Conservation (phyloP, 2,329 filamentous ascomycete genomes). For the Aschersonia sp. region DNA sequence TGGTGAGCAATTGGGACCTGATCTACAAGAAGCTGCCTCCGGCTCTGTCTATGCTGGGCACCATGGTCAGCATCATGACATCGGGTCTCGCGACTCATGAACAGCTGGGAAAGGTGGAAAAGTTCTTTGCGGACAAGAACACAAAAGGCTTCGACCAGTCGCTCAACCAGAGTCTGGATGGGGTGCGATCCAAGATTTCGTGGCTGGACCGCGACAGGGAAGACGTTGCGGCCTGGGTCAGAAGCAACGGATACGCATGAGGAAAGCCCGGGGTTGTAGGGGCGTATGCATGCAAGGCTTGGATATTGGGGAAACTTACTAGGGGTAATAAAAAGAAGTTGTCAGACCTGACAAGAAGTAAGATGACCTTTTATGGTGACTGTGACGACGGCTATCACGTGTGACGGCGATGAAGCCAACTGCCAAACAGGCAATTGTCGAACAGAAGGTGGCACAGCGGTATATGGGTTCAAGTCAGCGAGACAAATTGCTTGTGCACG, state of each 20-base stretch:
- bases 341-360: no score
- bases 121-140: conserved; percentile 70
- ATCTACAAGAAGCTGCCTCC: conserved; percentile 72
- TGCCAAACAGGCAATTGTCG: no score
- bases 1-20: conserved; percentile 79
- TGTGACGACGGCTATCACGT: no score
- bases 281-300: no score
- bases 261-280: no score
- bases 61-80: conserved; percentile 70
- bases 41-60: conserved; percentile 73
- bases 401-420: no score
- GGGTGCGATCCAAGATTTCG: conserved; percentile 59
- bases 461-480: no score
- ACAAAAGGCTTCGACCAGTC: conserved; percentile 78
- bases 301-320: no score
- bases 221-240: conserved; percentile 12
- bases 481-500: no score
- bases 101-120: conserved; percentile 61
- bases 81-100: conserved; percentile 64
- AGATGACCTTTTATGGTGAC: no score
- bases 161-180: conserved; percentile 78
- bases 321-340: no score
- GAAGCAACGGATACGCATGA: conserved; percentile 12
- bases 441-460: no score
- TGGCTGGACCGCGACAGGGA: conserved; percentile 12